Evolutionary conservation across 139 green algal species (phyloP), one percentile per base, ranked within the genome.

Genomic region (Zygnema cylindricum): DNA sequence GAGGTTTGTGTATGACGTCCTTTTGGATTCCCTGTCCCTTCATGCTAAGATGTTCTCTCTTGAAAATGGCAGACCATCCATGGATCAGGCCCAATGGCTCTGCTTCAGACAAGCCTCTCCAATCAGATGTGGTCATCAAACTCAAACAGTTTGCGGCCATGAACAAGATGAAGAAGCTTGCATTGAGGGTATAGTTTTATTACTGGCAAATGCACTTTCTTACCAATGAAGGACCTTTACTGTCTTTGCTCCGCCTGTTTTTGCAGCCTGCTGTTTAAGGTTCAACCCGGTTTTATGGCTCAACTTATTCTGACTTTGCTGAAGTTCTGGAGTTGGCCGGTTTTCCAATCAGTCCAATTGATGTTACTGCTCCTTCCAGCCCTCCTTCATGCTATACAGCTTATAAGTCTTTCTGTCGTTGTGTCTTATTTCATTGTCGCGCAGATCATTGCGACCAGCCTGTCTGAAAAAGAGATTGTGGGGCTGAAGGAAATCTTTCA

Each of bases 131-230:
- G 69, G 77, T 98, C 25, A 93, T 91, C 33, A 94, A 96, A 77
- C 94, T 99, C 82, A 94, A 95, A 86, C 93, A 95, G 39, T 99
- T 99, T 94, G 94, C 95, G n/a, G 92, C 69, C 77, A 97, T 98
- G 94, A 98, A 98, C 94, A 96, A 96, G 85, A 93, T 99, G 43
- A 98, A 99, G 94, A 98, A 98, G 89, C 93, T 98, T 92, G 98
- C 97, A 0, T 92, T 99, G 83, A 91, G 81, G 84, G 88, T 92
- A 42, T 54, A 41, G 49, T 16, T 63, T n/a, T n/a, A n/a, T n/a
- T n/a, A n/a, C n/a, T n/a, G n/a, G n/a, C n/a, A n/a, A n/a, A n/a
- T 16, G 49, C 16, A 63, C 49, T 63, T 63, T 16, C 16, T 63
- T 63, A 63, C 49, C 49, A 63, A 7, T 16, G 49, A 63, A 7